phyloP scores from a whole-genome alignment of 192 early-diverging fungal genomes.

The Linderina pennispora region DNA sequence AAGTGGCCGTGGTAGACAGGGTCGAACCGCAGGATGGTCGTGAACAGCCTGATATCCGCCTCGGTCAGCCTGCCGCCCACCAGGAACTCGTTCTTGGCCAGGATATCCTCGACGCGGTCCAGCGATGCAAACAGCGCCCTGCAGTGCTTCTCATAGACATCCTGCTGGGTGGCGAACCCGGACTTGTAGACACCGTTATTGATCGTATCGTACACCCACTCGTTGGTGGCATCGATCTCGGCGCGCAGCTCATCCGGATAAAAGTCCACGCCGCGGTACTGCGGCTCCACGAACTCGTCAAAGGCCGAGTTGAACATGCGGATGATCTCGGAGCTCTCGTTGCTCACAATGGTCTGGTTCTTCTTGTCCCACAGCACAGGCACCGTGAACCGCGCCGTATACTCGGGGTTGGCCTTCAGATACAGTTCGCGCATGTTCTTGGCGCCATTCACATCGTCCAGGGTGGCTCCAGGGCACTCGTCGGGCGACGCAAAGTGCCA shows the following conservation, averaged over 20 bases:
- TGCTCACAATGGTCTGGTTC: conserved; percentile 87
- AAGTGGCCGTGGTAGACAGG: conserved; percentile 93
- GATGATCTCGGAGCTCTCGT: conserved; percentile 95
- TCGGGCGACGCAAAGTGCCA: conserved; percentile 73
- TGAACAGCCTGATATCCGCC: conserved; percentile 91
- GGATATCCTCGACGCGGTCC: conserved; percentile 75
- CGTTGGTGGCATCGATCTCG: conserved; percentile 83
- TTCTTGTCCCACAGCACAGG: conserved; percentile 98
- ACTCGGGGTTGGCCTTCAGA: conserved; percentile 81
- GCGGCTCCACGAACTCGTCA: conserved; percentile 60
- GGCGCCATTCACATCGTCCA: conserved; percentile 69
- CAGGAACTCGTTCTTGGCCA: conserved; percentile 69
- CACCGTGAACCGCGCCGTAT: conserved; percentile 74
- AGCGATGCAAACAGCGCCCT: conserved; percentile 68
- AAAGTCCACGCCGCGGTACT: conserved; percentile 60
- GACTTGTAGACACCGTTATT: conserved; percentile 97
- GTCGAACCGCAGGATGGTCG: conserved; percentile 94
- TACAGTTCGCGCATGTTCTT: conserved; percentile 83
- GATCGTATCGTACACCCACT: conserved; percentile 89
- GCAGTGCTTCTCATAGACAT: conserved; percentile 75
- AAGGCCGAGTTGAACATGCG: conserved; percentile 90
- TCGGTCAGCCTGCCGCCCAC: conserved; percentile 79
- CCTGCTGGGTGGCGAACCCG: conserved; percentile 87
- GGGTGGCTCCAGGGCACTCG: conserved; percentile 69
- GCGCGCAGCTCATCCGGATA: conserved; percentile 72